These are phyloP conservation scores for Candida methanosorbosa DNA, from an alignment of 805 yeast genomes.

Conservation along the genomic window DNA sequence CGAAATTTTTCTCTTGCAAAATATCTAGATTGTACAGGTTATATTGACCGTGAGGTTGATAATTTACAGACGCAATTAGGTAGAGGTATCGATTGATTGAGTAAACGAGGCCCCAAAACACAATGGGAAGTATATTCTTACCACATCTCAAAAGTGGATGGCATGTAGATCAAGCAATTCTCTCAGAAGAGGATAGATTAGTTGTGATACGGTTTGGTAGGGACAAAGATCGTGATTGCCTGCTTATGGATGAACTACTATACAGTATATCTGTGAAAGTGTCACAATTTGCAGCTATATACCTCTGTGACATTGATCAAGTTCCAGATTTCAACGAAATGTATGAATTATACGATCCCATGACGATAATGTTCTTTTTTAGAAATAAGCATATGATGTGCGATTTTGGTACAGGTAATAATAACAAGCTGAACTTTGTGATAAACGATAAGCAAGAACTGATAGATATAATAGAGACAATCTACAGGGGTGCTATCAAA, in stretches of 20 bases:
- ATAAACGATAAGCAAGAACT: conserved; percentile 76
- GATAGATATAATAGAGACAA: conserved; percentile 83
- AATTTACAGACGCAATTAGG: too few species aligned
- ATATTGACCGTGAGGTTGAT: too few species aligned
- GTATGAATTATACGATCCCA: conserved; percentile 87
- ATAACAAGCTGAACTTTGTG: conserved; percentile 83
- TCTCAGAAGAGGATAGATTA: conserved; percentile 80
- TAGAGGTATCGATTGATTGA: too few species aligned
- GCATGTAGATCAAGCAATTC: conserved; percentile 97
- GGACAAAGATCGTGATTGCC: conserved; percentile 67
- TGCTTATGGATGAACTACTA: conserved; percentile 84
- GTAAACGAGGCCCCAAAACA: too few species aligned
- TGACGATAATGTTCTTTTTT: conserved; percentile 89
- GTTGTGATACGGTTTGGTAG: conserved; percentile 87
- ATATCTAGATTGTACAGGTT: too few species aligned
- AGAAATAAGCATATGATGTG: conserved; percentile 96
- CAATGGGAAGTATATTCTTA: conserved; percentile 73
- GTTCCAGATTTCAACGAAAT: conserved; percentile 88
- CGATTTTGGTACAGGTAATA: conserved; percentile 97
- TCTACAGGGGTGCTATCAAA: conserved; percentile 84
- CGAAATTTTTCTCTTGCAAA: too few species aligned
- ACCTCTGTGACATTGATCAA: conserved; percentile 79
- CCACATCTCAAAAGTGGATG: conserved; percentile 81
- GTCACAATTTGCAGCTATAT: conserved; percentile 79
- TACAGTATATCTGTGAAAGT: conserved; percentile 76